Percentiles rank a stretch among this genome's conserved stretches.
Evolutionary conservation across 805 yeast species (phyloP).

Genomic region (Candida golubevii): DNA sequence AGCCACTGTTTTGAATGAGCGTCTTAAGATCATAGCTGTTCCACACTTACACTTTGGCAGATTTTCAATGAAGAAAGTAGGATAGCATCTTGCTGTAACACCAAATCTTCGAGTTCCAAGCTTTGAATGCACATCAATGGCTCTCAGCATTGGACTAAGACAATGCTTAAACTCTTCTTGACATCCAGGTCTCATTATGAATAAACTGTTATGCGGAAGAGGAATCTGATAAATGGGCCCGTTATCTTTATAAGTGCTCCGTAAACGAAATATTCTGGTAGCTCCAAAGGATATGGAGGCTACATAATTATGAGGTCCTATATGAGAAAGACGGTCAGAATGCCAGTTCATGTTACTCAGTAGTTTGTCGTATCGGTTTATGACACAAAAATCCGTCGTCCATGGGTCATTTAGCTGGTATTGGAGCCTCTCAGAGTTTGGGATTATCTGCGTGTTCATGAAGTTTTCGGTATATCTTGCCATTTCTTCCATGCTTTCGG

Average conservation of each 20-base stretch:
- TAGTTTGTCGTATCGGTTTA: constrained; percentile 50
- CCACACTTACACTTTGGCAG: constrained; percentile 48
- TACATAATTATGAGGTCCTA: constrained; percentile 69
- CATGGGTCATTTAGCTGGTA: constrained; percentile 41
- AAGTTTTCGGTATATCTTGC: constrained; percentile 37
- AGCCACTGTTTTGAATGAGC: constrained; percentile 45
- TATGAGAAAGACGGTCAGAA: constrained; percentile 65
- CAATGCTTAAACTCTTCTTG: constrained; percentile 74
- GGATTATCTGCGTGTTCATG: constrained; percentile 30
- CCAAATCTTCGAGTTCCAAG: constrained; percentile 54
- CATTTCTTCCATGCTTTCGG: constrained; percentile 38
- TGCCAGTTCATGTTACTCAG: constrained; percentile 65
- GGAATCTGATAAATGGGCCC: constrained; percentile 46
- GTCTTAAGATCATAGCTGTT: constrained; percentile 49
- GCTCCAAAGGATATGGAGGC: constrained; percentile 69
- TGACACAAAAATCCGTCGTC: constrained; percentile 51
- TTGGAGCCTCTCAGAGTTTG: constrained; percentile 27
- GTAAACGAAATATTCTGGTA: constrained; percentile 60
- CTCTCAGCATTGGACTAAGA: constrained; percentile 43
- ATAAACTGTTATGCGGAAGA: constrained; percentile 64
- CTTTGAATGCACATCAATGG: constrained; percentile 42
- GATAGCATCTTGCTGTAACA: constrained; percentile 59
- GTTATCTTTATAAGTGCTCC: constrained; percentile 36
- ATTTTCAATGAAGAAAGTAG: constrained; percentile 30
- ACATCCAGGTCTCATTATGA: constrained; percentile 74